A percentile compares a stretch with the other conserved stretches of the same genome.
These are phyloP conservation scores for Diaporthe sp. DNA, from an alignment of 2,329 filamentous ascomycete species.

Conservation along the genomic window DNA sequence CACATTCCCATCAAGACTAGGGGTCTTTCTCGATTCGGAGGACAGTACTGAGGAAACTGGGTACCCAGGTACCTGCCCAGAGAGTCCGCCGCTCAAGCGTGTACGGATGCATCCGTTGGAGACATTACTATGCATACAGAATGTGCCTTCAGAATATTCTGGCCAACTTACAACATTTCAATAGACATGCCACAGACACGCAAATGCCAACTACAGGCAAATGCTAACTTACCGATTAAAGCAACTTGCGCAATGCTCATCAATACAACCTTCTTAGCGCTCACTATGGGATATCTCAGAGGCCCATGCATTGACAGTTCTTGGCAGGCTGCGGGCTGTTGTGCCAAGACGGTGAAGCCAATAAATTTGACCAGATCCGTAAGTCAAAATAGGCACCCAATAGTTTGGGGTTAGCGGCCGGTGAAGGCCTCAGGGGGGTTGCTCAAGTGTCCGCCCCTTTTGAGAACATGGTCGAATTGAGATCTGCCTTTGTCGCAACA, in stretches of 20 bases:
- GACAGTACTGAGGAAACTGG: not conserved
- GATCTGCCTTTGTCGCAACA: slow-evolving; percentile 27
- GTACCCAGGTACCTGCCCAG: not conserved
- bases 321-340: slow-evolving; percentile 1
- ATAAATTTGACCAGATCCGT: no score
- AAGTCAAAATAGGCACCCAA: slow-evolving; percentile 16
- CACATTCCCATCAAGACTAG: not conserved
- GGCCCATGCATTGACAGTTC: slow-evolving; percentile 1
- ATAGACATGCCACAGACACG: not conserved
- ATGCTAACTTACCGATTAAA: not conserved
- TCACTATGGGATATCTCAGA: not conserved
- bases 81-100: not conserved
- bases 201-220: not conserved
- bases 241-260: not conserved
- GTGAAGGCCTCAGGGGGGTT: slow-evolving; percentile 28
- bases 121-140: not conserved
- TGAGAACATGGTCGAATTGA: slow-evolving; percentile 27
- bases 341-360: not conserved
- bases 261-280: not conserved
- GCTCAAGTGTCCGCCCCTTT: slow-evolving; percentile 26
- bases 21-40: slow-evolving; percentile 25
- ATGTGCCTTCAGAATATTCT: not conserved
- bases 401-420: slow-evolving; percentile 27
- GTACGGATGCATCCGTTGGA: not conserved
- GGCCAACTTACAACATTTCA: not conserved